These are phyloP conservation scores for Craspedostauros australis DNA, from an alignment of 108 stramenopile species.

Conservation along the genomic window DNA sequence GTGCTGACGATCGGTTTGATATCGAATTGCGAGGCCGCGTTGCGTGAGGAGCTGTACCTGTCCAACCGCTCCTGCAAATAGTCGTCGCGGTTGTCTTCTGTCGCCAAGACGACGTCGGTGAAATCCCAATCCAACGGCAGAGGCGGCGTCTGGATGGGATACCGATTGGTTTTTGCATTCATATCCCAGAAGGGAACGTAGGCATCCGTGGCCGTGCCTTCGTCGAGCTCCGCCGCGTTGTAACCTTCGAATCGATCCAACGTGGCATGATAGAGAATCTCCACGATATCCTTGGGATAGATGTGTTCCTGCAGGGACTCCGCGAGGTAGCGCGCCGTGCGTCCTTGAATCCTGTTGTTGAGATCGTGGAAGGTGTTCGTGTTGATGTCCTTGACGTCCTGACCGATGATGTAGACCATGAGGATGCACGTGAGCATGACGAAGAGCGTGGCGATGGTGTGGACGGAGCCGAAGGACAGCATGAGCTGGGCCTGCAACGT, in stretches of 20 bases:
- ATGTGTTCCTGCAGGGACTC: slow-evolving; percentile 16
- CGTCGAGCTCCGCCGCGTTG: too few species aligned
- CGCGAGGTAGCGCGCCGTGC: slow-evolving; percentile 24
- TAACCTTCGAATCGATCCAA: slow-evolving; percentile 52
- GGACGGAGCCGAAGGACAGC: slow-evolving; percentile 39
- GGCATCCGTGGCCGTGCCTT: slow-evolving; percentile 19
- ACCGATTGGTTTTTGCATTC: neutral
- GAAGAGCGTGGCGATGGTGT: slow-evolving; percentile 18
- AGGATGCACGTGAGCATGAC: slow-evolving; percentile 31
- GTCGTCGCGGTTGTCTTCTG: slow-evolving; percentile 31
- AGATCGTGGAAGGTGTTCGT: slow-evolving; percentile 8
- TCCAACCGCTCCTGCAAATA: slow-evolving; percentile 25
- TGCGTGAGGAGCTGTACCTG: too few species aligned
- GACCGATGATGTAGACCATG: slow-evolving; percentile 13
- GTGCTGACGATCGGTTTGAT: slow-evolving; percentile 22
- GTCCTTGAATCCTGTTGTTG: slow-evolving; percentile 4
- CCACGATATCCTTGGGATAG: slow-evolving; percentile 6
- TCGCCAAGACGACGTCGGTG: slow-evolving; percentile 26
- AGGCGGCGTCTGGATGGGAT: slow-evolving; percentile 15
- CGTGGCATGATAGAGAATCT: slow-evolving; percentile 25
- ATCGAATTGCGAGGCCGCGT: slow-evolving; percentile 9
- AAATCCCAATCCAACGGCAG: slow-evolving; percentile 46
- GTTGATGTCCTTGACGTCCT: slow-evolving; percentile 13
- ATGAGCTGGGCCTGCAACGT: slow-evolving; percentile 40
- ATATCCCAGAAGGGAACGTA: slow-evolving; percentile 39